Evolutionary conservation across 1,284 basidiomycete species (phyloP), one percentile per base, ranked within the genome.

Genomic region (Mycosarcoma mackinlayi): DNA sequence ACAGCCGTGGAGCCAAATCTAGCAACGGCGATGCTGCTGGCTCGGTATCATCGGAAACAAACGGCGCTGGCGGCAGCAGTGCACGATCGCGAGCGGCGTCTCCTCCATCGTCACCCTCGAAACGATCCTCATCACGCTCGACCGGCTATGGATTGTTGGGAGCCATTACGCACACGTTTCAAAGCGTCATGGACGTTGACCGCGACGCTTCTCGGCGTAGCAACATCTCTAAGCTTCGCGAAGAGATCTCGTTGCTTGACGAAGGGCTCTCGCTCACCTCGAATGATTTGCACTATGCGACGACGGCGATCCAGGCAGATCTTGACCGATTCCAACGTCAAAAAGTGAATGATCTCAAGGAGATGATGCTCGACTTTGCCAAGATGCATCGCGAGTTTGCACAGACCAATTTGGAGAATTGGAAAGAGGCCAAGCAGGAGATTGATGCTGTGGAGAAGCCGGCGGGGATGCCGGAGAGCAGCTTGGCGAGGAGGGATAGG

Each of bases 151-250:
- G 94, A 6, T 85, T 99, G 24, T 81, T 99, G 38, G 94, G 90
- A 77, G 95, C 96, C 7, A 86, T 99, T 52, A 94, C 91, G 77
- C 94, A 97, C 84, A 94, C 93, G 21, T 84, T 99, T 61, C 93
- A 95, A 77, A 93, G 93, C 10, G 94, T 98, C 89, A 97, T 98
- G 90, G 96, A 98, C 77, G 92, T 92, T 7, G 96, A 98, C 84
- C 94, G 96, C 0, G 96, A 98, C 84, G 92, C 91, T 14, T 94
- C 95, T 5, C 87, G 96, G 64, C 87, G 95, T 60, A 96, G 91
- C 77, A 89, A 90, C 58, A 98, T 98, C 70, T 91, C 90, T 67
- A 97, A 95, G 85, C 93, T 94, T 2, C 87, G 92, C 76, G 96
- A 98, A 84, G 90, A 89, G 25, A 97, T 98, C 67, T 91, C 63